These are phyloP conservation scores for Jamesozyma hellenica DNA, from an alignment of 805 yeast genomes.

Conservation along the genomic window DNA sequence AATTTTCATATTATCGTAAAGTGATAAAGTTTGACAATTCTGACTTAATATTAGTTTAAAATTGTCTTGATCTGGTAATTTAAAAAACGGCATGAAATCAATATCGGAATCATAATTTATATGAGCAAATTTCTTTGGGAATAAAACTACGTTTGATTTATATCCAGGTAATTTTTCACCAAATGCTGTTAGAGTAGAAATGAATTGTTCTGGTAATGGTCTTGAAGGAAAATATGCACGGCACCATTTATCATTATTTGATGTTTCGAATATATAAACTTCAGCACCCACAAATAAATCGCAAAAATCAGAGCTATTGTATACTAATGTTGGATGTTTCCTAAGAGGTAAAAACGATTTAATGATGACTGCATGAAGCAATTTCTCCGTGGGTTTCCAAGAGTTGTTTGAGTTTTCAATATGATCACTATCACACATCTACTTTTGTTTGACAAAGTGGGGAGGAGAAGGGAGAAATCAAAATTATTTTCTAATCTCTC, in stretches of 20 bases:
- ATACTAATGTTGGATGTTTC: constrained; percentile 27
- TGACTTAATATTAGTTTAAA: constrained; percentile 8
- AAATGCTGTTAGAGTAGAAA: constrained; percentile 42
- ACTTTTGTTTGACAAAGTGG: too few species aligned
- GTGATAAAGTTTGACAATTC: constrained; percentile 22
- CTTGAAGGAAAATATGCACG: constrained; percentile 63
- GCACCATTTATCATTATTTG: constrained; percentile 51
- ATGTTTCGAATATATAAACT: constrained; percentile 60
- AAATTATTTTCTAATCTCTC: too few species aligned
- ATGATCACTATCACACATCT: too few species aligned
- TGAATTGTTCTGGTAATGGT: constrained; percentile 63
- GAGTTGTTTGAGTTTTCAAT: too few species aligned
- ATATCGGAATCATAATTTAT: constrained; percentile 36
- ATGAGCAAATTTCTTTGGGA: constrained; percentile 49
- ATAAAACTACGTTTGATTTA: constrained; percentile 42
- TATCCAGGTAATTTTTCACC: constrained; percentile 54
- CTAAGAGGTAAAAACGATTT: constrained; percentile 40
- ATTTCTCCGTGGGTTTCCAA: constrained; percentile 41
- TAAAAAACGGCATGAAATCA: constrained; percentile 23
- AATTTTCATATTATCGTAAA: constrained; percentile 26
- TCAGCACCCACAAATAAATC: constrained; percentile 71
- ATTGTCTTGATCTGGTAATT: constrained; percentile 22
- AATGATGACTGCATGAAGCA: constrained; percentile 36
- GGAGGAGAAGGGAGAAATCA: too few species aligned
- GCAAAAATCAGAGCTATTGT: constrained; percentile 31